Conservation (phyloP, 257 asterid species). For the Nicotiana obtusifolia region DNA sequence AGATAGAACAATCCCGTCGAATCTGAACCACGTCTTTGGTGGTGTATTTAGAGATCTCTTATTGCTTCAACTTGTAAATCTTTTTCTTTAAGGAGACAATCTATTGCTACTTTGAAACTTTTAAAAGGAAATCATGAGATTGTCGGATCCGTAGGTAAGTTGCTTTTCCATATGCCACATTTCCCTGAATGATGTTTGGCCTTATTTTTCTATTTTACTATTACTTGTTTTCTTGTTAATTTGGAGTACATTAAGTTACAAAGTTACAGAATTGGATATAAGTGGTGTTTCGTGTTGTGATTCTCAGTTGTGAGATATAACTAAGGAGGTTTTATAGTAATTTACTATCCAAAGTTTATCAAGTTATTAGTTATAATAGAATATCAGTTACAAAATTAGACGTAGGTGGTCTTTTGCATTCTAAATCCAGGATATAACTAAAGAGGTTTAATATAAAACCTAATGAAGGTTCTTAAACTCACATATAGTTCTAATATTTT, state of each 20-base stretch:
- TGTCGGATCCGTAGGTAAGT: conserved; percentile 42
- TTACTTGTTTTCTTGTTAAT: neutral
- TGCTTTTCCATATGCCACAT: conserved; percentile 35
- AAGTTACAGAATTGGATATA: neutral
- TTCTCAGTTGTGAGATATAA: neutral
- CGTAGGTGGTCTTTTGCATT: too few relatives aligned
- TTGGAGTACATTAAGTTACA: neutral
- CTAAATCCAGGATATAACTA: too few relatives aligned
- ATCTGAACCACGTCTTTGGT: neutral
- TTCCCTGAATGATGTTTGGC: neutral
- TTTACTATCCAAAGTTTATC: too few relatives aligned
- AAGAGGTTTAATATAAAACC: too few relatives aligned
- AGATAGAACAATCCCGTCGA: neutral
- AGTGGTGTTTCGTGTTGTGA: neutral
- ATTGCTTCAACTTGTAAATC: conserved; percentile 53
- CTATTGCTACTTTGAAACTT: conserved; percentile 44
- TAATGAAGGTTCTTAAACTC: neutral
- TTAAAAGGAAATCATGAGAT: conserved; percentile 44
- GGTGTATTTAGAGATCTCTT: neutral
- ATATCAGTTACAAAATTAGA: too few relatives aligned
- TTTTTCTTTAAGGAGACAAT: conserved; percentile 17
- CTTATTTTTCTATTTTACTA: neutral
- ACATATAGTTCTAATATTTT: neutral
- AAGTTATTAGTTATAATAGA: too few relatives aligned
- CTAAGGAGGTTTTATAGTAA: neutral